A percentile compares a stretch with the other conserved stretches of the same genome.
Conservation (phyloP, 1,284 basidiomycete genomes). For the Fistulinella cinereoalba region DNA sequence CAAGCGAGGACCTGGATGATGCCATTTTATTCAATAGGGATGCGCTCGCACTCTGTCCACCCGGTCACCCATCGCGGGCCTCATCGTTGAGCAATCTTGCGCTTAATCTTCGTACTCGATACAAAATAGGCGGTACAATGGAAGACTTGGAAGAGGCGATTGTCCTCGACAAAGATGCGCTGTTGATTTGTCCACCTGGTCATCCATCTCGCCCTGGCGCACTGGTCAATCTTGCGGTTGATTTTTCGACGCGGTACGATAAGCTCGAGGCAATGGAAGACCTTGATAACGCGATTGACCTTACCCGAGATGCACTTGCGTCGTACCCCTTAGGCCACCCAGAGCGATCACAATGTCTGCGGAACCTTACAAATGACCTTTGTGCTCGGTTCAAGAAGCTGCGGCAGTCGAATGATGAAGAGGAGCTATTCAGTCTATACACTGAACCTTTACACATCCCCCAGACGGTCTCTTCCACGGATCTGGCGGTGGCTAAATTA, state of each 20-base stretch:
- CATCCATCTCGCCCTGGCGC: neutral
- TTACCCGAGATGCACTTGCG: neutral
- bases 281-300: neutral
- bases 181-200: neutral
- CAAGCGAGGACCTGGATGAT: neutral
- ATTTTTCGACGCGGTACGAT: neutral
- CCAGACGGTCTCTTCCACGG: neutral
- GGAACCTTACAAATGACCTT: neutral
- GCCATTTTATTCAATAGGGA: neutral
- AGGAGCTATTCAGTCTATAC: neutral
- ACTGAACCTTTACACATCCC: neutral
- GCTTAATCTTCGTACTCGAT: neutral
- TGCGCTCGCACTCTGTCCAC: neutral
- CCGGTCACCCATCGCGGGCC: neutral
- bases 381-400: neutral
- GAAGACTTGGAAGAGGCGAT: neutral
- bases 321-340: neutral
- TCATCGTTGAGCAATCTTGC: neutral
- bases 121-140: neutral
- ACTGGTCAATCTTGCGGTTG: neutral
- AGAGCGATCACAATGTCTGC: neutral
- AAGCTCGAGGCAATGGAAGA: neutral
- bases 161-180: neutral
- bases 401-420: neutral
- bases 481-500: neutral